A percentile compares a stretch with the other conserved stretches of the same genome.
Evolutionary conservation across 352 stramenopile species (phyloP).

Genomic region (Phytopythium boreale): DNA sequence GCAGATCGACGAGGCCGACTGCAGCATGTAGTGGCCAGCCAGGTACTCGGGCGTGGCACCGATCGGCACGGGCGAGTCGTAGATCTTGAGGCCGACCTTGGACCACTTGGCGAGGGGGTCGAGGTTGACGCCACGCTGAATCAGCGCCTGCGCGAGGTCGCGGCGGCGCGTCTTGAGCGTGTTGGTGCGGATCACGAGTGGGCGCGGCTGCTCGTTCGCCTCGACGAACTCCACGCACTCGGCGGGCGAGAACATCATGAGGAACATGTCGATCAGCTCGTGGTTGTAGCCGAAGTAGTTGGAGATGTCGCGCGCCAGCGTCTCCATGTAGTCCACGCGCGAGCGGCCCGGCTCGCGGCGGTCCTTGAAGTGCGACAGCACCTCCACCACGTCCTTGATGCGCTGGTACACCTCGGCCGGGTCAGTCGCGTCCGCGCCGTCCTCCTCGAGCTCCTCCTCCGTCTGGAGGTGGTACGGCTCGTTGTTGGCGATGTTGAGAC

Average conservation of each 20-base stretch:
- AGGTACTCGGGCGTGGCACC: constrained; percentile 99
- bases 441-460: constrained; percentile 72
- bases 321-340: constrained; percentile 95
- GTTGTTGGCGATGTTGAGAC: constrained; percentile 85
- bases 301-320: constrained; percentile 89
- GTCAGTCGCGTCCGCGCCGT: constrained; percentile 50
- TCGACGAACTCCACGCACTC: constrained; percentile 99
- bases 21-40: constrained; percentile 99
- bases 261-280: constrained; percentile 97
- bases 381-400: constrained; percentile 93
- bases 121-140: constrained; percentile 98
- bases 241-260: constrained; percentile 97
- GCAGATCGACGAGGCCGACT: constrained; percentile 98
- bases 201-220: constrained; percentile 96
- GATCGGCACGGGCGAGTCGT: constrained; percentile 97
- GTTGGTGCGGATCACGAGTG: constrained; percentile 99
- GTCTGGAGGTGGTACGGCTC: constrained; percentile 79
- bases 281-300: constrained; percentile 99
- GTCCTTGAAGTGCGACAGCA: constrained; percentile 95
- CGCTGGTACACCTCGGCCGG: constrained; percentile 89
- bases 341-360: constrained; percentile 90
- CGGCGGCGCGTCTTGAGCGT: constrained; percentile 98
- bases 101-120: constrained; percentile 99
- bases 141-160: constrained; percentile 97
- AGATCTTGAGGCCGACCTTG: constrained; percentile 99